Evolutionary conservation across 2,329 filamentous ascomycete species (phyloP), one percentile per base, ranked within the genome.

Genomic region (Alternaria postmessia): DNA sequence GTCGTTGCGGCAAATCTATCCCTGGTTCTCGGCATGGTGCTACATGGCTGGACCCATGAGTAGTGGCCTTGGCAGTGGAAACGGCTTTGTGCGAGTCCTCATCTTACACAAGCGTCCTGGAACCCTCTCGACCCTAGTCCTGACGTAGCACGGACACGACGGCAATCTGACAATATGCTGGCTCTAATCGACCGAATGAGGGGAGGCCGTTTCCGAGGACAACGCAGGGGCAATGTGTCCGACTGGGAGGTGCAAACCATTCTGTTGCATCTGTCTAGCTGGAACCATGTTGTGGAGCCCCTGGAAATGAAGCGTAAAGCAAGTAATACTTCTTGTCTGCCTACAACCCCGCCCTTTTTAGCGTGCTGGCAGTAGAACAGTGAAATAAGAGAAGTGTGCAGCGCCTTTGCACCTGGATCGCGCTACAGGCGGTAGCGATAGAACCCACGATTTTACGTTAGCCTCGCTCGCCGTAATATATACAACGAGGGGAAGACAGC

Each of bases 21-120:
- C 54, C 38, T 18, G 42, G 41, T 61, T 30, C 16, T 52, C 26
- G 47, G 57, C 57, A 54, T 38, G 22, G 54, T 53, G 41, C 20
- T 28, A 63, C 57, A 11, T 30, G 22, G 26, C 5, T 14, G 20
- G 41, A 26, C 18, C 44, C 28, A 32, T 52, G 49, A 48, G 38
- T 7, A 32, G 46, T 22, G 26, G 43, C 7, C 48, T 64, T 55
- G 59, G 48, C 39, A 1, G 24, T 14, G 24, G 39, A 44, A 38
- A 46, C 28, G 59, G 56, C 44, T 38, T 12, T 62, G 62, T 62
- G 53, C 56, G 44, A 57, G 55, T 46, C 44, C 38, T 24, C 22
- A 46, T 51, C 41, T 54, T 44, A 48, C 44, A 60, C 57, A 36
- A 41, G 22, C 18, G 44, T 56, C 26, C 32, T 39, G 30, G 28